These are phyloP conservation scores for Suillus weaverae DNA, from an alignment of 768 basidiomycete species.

Conservation along the genomic window DNA sequence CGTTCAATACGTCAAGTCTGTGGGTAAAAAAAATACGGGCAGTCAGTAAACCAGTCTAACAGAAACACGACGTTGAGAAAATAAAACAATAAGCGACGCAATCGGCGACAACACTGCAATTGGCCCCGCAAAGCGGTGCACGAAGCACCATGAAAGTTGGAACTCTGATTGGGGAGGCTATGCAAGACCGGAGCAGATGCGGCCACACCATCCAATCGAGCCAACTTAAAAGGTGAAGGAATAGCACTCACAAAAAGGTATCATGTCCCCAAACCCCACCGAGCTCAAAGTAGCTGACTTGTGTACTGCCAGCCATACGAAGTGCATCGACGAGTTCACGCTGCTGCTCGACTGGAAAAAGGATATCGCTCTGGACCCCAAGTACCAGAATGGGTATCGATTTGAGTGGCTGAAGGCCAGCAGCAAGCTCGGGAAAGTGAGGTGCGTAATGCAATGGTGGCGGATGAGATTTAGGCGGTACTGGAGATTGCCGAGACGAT, in stretches of 20 bases:
- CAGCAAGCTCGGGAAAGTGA: slow-evolving; percentile 73
- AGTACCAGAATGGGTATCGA: slow-evolving; percentile 83
- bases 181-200: background rate
- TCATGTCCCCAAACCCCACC: slow-evolving; percentile 99
- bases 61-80: background rate
- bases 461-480: slow-evolving; percentile 66
- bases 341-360: slow-evolving; percentile 98
- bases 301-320: slow-evolving; percentile 82
- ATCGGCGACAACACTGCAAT: background rate
- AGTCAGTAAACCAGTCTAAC: background rate
- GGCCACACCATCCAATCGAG: background rate
- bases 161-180: background rate
- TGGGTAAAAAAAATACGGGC: background rate
- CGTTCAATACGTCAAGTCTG: slow-evolving; percentile 84
- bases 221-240: slow-evolving; percentile 5
- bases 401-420: slow-evolving; percentile 72
- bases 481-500: slow-evolving; percentile 12
- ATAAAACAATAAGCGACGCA: background rate
- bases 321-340: slow-evolving; percentile 92
- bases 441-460: slow-evolving; percentile 73
- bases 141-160: background rate
- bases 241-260: slow-evolving; percentile 78
- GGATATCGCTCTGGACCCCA: slow-evolving; percentile 94
- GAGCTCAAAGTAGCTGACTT: slow-evolving; percentile 94
- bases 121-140: background rate